Percentiles rank a stretch among this genome's conserved stretches.
These are phyloP conservation scores for Apiospora sp. DNA, from an alignment of 2,329 filamentous ascomycete genomes.

Conservation along the genomic window DNA sequence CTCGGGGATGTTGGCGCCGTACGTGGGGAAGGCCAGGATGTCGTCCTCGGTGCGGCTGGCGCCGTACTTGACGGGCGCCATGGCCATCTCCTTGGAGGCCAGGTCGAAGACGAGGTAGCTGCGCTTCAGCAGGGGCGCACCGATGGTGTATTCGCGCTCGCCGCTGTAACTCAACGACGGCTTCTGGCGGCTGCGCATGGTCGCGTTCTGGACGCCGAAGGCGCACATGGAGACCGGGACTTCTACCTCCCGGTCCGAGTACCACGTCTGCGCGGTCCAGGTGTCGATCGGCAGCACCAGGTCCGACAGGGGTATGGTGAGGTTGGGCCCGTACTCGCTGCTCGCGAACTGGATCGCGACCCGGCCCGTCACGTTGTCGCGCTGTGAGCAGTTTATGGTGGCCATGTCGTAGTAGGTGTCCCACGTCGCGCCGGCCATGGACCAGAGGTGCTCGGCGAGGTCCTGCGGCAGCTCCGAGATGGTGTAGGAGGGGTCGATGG, in stretches of 20 bases:
- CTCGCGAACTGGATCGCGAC: conserved; percentile 40
- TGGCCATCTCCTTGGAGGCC: conserved; percentile 42
- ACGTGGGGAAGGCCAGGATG: conserved; percentile 39
- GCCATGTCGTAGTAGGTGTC: conserved; percentile 26
- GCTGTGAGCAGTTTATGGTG: conserved; percentile 39
- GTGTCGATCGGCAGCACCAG: conserved; percentile 37
- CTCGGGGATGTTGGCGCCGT: conserved; percentile 38
- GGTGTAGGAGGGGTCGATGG: conserved; percentile 27
- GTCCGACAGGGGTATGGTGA: conserved; percentile 39
- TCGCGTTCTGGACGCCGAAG: conserved; percentile 43
- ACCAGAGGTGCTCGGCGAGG: conserved; percentile 39
- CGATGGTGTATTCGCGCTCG: conserved; percentile 31
- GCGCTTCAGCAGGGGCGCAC: conserved; percentile 40
- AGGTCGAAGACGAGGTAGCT: conserved; percentile 45
- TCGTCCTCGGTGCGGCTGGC: conserved; percentile 29
- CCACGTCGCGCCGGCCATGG: conserved; percentile 38
- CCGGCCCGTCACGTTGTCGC: conserved; percentile 31
- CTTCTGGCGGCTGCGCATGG: conserved; percentile 1
- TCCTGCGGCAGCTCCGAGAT: conserved; percentile 31
- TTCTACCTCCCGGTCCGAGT: background rate
- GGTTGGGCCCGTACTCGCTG: conserved; percentile 37
- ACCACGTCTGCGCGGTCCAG: conserved; percentile 14
- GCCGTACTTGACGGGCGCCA: conserved; percentile 41
- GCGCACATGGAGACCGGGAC: conserved; percentile 35
- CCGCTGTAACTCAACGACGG: background rate